A percentile compares a stretch with the other conserved stretches of the same genome.
phyloP scores from a whole-genome alignment of 352 stramenopile genomes.

The Globisporangium nagaii region DNA sequence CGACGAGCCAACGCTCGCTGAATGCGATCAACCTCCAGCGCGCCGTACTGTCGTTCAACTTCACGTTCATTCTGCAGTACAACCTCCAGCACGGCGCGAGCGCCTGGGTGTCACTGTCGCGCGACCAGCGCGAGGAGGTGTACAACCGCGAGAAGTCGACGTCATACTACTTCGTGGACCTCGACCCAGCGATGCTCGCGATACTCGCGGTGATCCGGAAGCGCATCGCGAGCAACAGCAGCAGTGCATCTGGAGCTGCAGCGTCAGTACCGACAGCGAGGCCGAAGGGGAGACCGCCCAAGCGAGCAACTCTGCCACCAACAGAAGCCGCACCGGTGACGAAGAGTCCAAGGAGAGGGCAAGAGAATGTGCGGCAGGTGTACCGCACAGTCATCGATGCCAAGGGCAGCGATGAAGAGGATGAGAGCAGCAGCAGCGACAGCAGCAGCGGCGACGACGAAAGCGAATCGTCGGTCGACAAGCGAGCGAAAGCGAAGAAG shows the following conservation, averaged over 20 bases:
- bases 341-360: background rate
- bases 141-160: conserved; percentile 2
- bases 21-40: background rate
- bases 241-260: background rate
- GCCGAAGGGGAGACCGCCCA: background rate
- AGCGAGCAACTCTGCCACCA: no score
- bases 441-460: background rate
- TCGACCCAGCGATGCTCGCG: background rate
- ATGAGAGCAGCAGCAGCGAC: background rate
- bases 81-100: background rate
- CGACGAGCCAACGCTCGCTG: background rate
- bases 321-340: background rate
- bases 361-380: background rate
- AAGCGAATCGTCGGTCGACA: background rate
- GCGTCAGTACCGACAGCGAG: background rate
- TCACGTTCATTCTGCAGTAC: conserved; percentile 6
- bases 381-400: background rate
- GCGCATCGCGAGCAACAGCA: background rate
- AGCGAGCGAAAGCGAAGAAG: background rate
- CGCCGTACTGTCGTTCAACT: conserved; percentile 3
- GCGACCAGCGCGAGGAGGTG: background rate
- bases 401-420: background rate
- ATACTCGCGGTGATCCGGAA: background rate
- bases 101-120: background rate
- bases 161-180: conserved; percentile 4